These are phyloP conservation scores for Zarea fungicola DNA, from an alignment of 2,329 filamentous ascomycete genomes.

Conservation along the genomic window DNA sequence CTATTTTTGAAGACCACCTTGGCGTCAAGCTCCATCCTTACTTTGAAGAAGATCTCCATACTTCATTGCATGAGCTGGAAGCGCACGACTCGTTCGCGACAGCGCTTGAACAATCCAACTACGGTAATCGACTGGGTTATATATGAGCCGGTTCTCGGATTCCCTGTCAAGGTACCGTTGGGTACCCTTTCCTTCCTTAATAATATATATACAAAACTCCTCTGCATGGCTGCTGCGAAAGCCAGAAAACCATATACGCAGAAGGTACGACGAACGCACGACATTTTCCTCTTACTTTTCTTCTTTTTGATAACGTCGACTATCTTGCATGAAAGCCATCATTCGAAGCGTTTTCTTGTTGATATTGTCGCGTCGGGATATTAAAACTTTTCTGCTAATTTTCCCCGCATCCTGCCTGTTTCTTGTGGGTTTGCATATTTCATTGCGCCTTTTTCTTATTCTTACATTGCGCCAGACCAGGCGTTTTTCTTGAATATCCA, in stretches of 20 bases:
- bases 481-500: neutral
- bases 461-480: neutral
- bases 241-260: neutral
- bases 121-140: slow-evolving; percentile 1
- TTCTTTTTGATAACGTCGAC: too few species aligned
- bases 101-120: slow-evolving; percentile 9
- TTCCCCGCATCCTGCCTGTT: neutral
- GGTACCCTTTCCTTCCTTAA: too few species aligned
- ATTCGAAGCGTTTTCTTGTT: neutral
- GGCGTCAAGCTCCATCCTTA: slow-evolving; percentile 35
- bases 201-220: neutral
- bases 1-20: slow-evolving; percentile 33
- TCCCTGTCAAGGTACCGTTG: too few species aligned
- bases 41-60: slow-evolving; percentile 41
- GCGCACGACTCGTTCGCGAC: slow-evolving; percentile 33
- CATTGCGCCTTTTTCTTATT: neutral
- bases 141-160: slow-evolving; percentile 3
- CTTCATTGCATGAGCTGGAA: slow-evolving; percentile 32
- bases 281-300: neutral
- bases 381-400: neutral
- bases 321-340: neutral
- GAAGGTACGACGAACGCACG: neutral
- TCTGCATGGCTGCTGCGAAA: neutral
- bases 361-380: neutral
- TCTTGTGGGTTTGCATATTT: neutral